These are phyloP conservation scores for Amauroascus verrucosus DNA, from an alignment of 2,329 filamentous ascomycete genomes.

Conservation along the genomic window DNA sequence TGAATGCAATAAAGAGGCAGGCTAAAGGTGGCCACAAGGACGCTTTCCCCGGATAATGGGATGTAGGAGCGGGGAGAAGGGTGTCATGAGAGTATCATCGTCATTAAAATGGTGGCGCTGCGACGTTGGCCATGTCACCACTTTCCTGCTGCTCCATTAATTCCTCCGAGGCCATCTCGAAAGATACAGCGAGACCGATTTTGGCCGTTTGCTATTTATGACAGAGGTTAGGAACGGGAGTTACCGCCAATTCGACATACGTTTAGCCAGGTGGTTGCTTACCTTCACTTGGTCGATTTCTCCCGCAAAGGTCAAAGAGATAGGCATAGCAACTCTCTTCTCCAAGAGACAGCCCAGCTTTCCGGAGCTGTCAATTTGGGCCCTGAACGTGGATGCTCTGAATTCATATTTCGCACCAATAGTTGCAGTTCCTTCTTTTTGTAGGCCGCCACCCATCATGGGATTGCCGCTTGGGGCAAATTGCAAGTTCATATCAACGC, in stretches of 20 bases:
- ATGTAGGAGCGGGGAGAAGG: neutral
- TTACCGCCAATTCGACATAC: neutral
- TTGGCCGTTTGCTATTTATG: slow-evolving; percentile 73
- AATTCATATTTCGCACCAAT: slow-evolving; percentile 98
- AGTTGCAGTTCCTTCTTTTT: slow-evolving; percentile 81
- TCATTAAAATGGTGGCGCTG: slow-evolving; percentile 42
- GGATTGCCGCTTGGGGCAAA: slow-evolving; percentile 56
- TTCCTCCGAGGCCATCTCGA: slow-evolving; percentile 75
- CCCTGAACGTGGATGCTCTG: slow-evolving; percentile 86
- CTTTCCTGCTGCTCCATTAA: slow-evolving; percentile 73
- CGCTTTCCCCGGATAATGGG: slow-evolving; percentile 8
- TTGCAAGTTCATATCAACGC: slow-evolving; percentile 85
- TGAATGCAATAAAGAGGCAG: neutral
- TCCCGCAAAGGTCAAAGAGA: slow-evolving; percentile 88
- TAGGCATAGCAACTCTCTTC: slow-evolving; percentile 87
- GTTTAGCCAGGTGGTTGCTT: slow-evolving; percentile 34
- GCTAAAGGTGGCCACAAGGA: neutral
- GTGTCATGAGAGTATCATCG: neutral
- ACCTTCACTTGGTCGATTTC: slow-evolving; percentile 96
- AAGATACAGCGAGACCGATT: slow-evolving; percentile 85
- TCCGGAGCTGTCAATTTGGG: slow-evolving; percentile 89
- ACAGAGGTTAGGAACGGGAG: slow-evolving; percentile 12
- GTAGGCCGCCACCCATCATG: slow-evolving; percentile 63
- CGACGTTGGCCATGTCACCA: slow-evolving; percentile 34
- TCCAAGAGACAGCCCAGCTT: slow-evolving; percentile 88